These are phyloP conservation scores for Cladosporium cucumerinum DNA, from an alignment of 2,329 filamentous ascomycete genomes.

Conservation along the genomic window DNA sequence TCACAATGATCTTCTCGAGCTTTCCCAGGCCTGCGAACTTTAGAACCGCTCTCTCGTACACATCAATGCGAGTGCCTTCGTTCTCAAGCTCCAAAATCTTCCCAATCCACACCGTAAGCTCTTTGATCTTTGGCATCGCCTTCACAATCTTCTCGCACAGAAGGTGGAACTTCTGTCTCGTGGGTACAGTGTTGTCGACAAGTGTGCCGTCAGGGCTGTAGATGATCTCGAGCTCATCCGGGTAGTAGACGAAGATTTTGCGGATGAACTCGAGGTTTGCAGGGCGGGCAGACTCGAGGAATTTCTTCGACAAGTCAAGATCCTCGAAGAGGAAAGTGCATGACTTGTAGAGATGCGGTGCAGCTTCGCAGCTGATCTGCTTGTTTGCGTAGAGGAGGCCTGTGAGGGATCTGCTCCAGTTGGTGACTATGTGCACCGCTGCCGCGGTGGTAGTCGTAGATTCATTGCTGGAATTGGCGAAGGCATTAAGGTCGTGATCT, in stretches of 20 bases:
- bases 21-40: not conserved
- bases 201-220: not conserved
- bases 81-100: not conserved
- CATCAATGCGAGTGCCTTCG: not conserved
- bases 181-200: not conserved
- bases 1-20: not conserved
- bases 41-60: not conserved
- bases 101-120: not conserved
- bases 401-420: not conserved
- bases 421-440: not conserved
- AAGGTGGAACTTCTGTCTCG: not conserved
- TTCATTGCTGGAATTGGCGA: no score
- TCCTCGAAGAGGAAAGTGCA: not conserved
- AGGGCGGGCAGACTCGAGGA: not conserved
- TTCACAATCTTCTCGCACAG: not conserved
- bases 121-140: not conserved
- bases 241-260: not conserved
- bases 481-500: no score
- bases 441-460: no score
- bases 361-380: not conserved
- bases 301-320: not conserved
- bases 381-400: not conserved
- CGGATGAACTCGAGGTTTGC: not conserved
- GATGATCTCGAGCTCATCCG: not conserved
- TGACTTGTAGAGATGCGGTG: not conserved